Percentiles rank a stretch among this genome's conserved stretches.
Evolutionary conservation across 2,329 filamentous ascomycete genomes (phyloP).

Genomic region (Diaporthe aspalathi): DNA sequence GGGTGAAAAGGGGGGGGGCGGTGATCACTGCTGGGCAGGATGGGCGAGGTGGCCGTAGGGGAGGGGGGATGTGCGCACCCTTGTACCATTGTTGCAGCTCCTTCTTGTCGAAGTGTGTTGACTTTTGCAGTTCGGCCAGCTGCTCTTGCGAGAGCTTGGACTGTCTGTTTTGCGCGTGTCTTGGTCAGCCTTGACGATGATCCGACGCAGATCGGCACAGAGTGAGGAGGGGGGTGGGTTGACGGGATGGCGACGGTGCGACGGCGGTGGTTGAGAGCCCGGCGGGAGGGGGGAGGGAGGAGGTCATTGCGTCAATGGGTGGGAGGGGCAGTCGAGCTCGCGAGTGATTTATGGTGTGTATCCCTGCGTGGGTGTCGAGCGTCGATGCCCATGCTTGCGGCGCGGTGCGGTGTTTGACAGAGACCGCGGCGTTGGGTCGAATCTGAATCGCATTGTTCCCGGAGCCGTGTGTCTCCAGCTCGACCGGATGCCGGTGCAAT

Average conservation of each 20-base stretch:
- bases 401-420: conserved; percentile 14
- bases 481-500: neutral
- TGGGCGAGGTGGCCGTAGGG: neutral
- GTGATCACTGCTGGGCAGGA: neutral
- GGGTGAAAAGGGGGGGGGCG: neutral
- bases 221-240: neutral
- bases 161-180: conserved; percentile 70
- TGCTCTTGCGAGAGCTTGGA: conserved; percentile 98
- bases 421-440: neutral
- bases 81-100: conserved; percentile 99
- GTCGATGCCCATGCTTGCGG: conserved; percentile 22
- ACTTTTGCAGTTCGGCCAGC: conserved; percentile 93
- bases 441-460: conserved; percentile 33
- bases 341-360: conserved; percentile 23
- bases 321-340: conserved; percentile 26
- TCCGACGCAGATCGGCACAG: conserved; percentile 5
- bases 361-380: conserved; percentile 18
- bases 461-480: neutral
- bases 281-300: neutral
- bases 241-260: neutral
- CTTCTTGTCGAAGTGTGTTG: conserved; percentile 99
- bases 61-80: conserved; percentile 66
- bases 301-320: conserved; percentile 24
- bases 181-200: conserved; percentile 30
- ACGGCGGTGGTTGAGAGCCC: neutral